Evolutionary conservation across 2,329 filamentous ascomycete species (phyloP).

Genomic region (Fusarium annulatum): DNA sequence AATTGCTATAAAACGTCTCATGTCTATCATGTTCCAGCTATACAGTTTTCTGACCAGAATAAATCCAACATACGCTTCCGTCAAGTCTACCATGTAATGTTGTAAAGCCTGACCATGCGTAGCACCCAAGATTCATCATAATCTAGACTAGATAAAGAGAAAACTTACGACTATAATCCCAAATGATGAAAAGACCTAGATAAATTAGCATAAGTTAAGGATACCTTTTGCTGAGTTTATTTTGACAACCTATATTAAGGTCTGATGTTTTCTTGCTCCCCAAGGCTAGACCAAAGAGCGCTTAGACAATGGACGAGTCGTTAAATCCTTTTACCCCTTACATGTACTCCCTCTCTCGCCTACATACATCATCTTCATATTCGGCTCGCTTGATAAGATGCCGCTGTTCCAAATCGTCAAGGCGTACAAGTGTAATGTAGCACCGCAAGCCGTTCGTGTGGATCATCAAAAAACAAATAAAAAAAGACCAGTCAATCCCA

Average conservation of each 20-base stretch:
- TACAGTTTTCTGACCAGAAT: background rate
- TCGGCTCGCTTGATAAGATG: constrained; percentile 15
- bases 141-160: background rate
- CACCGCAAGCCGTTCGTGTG: constrained; percentile 10
- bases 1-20: background rate
- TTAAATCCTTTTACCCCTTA: constrained; percentile 19
- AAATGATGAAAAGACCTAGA: too few relatives aligned
- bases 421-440: constrained; percentile 17
- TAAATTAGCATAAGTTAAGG: background rate
- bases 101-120: background rate
- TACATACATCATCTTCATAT: constrained; percentile 4
- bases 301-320: constrained; percentile 4
- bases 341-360: background rate
- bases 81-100: background rate
- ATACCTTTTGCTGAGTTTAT: background rate
- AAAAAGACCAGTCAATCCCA: constrained; percentile 24
- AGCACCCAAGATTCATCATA: background rate
- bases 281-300: constrained; percentile 2
- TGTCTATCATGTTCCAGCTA: constrained; percentile 24
- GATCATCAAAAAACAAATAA: constrained; percentile 19
- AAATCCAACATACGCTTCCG: background rate
- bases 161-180: too few relatives aligned
- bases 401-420: constrained; percentile 22
- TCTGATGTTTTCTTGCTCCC: background rate
- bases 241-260: background rate